These are phyloP conservation scores for Scolecobasidium constrictum DNA, from an alignment of 2,329 filamentous ascomycete genomes.

Conservation along the genomic window DNA sequence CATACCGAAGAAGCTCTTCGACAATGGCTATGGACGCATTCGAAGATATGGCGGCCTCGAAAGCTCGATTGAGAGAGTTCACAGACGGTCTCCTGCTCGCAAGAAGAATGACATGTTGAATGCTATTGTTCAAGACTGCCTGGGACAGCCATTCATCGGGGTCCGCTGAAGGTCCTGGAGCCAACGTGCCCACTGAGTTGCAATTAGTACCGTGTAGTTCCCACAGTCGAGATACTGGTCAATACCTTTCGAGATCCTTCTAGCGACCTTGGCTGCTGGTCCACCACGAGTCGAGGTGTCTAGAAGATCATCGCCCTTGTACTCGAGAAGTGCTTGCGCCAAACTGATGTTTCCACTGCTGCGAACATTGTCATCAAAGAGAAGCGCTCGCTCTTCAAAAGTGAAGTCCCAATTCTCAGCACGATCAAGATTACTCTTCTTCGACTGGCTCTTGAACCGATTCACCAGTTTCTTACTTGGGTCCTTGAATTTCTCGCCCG, in stretches of 20 bases:
- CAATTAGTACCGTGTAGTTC: no score
- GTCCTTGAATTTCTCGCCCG: conserved; percentile 23
- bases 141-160: not conserved
- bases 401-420: not conserved
- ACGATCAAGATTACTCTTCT: not conserved
- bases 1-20: not conserved
- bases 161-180: no score
- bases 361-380: not conserved
- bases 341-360: not conserved
- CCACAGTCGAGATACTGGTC: no score
- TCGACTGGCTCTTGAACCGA: not conserved
- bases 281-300: no score
- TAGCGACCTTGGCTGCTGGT: no score
- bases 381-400: not conserved
- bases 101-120: not conserved
- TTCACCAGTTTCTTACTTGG: not conserved
- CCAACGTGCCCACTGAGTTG: no score
- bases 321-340: not conserved
- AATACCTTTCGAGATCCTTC: no score
- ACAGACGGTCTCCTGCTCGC: not conserved
- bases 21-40: not conserved
- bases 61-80: not conserved
- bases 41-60: not conserved
- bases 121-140: not conserved
- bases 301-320: not conserved